Evolutionary conservation across 106 monocot species (phyloP).

Genomic region (Dioscorea zingiberensis): DNA sequence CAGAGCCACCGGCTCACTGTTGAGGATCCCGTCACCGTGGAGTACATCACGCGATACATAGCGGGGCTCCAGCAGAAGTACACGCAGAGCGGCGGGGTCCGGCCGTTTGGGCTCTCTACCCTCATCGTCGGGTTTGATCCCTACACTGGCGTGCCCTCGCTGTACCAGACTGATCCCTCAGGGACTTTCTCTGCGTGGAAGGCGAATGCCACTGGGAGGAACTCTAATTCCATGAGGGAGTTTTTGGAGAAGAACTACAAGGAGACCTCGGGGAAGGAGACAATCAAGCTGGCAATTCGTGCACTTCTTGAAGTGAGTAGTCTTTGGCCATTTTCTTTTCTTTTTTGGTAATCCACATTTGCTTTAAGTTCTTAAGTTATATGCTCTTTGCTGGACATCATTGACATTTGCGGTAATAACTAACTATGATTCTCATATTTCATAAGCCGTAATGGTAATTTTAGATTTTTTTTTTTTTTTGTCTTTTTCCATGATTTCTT

Average conservation of each 20-base stretch:
- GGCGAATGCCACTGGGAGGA: slow-evolving; percentile 96
- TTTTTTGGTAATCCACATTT: not conserved
- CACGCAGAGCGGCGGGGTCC: slow-evolving; percentile 92
- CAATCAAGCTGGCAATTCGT: slow-evolving; percentile 74
- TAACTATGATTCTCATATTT: too few relatives aligned
- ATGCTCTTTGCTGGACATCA: too few relatives aligned
- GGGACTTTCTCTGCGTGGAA: slow-evolving; percentile 97
- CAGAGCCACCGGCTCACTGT: slow-evolving; percentile 89
- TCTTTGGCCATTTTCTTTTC: not conserved
- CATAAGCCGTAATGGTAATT: too few relatives aligned
- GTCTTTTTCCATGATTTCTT: too few relatives aligned
- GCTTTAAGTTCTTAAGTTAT: too few relatives aligned
- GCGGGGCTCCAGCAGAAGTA: slow-evolving; percentile 97
- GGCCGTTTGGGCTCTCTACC: slow-evolving; percentile 89
- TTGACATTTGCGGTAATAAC: too few relatives aligned
- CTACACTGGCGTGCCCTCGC: slow-evolving; percentile 45
- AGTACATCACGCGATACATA: slow-evolving; percentile 92
- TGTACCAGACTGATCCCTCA: slow-evolving; percentile 96
- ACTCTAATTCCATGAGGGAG: slow-evolving; percentile 91
- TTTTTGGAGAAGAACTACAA: slow-evolving; percentile 92
- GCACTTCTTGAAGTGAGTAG: slow-evolving; percentile 75
- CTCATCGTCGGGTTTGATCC: slow-evolving; percentile 94
- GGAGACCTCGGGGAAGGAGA: slow-evolving; percentile 84
- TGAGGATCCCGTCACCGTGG: slow-evolving; percentile 84
- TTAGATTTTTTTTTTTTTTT: too few relatives aligned